These are phyloP conservation scores for Ganoderma meredithae DNA, from an alignment of 1,284 basidiomycete genomes.

Conservation along the genomic window DNA sequence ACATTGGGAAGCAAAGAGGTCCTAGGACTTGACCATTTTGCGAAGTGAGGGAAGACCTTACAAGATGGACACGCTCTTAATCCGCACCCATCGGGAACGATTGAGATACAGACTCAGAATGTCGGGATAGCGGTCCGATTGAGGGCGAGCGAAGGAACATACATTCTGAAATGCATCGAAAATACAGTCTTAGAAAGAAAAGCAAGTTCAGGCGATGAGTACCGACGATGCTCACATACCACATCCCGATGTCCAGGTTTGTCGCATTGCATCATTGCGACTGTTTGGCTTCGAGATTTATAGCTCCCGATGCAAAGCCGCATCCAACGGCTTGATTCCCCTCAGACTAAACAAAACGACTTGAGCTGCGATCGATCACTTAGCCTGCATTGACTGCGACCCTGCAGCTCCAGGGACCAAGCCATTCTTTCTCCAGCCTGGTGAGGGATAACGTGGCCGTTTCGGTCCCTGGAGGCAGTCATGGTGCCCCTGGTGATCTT, in stretches of 20 bases:
- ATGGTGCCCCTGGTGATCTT: not conserved
- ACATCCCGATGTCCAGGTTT: too few species aligned
- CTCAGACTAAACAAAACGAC: not conserved
- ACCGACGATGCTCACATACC: too few species aligned
- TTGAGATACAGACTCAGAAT: not conserved
- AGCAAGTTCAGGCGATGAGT: too few species aligned
- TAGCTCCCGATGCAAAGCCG: too few species aligned
- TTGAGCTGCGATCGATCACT: constrained; percentile 4
- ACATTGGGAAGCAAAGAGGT: too few species aligned
- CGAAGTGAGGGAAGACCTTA: too few species aligned
- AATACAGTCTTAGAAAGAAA: too few species aligned
- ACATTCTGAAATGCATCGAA: too few species aligned
- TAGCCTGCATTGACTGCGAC: not conserved
- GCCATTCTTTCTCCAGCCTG: not conserved
- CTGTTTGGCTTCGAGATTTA: too few species aligned
- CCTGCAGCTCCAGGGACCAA: not conserved
- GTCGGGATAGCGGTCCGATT: not conserved
- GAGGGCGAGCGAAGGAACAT: not conserved
- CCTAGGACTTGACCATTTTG: too few species aligned
- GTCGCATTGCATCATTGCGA: too few species aligned
- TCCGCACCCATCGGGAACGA: not conserved
- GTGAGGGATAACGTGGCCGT: not conserved
- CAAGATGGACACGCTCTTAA: too few species aligned
- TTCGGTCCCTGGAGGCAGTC: not conserved
- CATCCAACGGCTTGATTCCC: not conserved